These are phyloP conservation scores for Solanum hybrid DNA, from an alignment of 305 asterid species.

Conservation along the genomic window DNA sequence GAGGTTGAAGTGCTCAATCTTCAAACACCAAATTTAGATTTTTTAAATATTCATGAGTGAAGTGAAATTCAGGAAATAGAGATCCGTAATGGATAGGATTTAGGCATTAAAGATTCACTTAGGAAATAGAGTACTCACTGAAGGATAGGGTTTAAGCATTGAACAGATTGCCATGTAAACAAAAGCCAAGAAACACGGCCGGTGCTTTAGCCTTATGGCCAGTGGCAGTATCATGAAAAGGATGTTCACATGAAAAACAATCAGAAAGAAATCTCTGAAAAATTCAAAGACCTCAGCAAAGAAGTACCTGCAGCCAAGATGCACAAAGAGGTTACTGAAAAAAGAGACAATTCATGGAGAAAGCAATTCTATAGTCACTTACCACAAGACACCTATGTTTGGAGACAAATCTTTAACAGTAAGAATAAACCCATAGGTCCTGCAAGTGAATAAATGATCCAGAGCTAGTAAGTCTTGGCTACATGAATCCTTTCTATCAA, in stretches of 20 bases:
- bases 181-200: constrained; percentile 90
- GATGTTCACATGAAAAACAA: constrained; percentile 86
- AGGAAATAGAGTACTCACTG: constrained; percentile 51
- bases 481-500: neutral
- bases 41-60: neutral
- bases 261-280: constrained; percentile 82
- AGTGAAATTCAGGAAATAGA: neutral
- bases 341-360: neutral
- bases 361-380: constrained; percentile 11
- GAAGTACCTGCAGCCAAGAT: constrained; percentile 72
- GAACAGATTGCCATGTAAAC: constrained; percentile 78
- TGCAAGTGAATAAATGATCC: constrained; percentile 25
- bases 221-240: constrained; percentile 83
- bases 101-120: neutral
- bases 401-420: constrained; percentile 84
- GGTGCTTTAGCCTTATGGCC: constrained; percentile 74
- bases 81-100: neutral
- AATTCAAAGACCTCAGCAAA: constrained; percentile 96
- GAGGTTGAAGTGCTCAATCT: neutral
- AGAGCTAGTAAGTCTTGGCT: neutral
- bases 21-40: neutral
- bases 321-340: constrained; percentile 10
- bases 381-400: constrained; percentile 85
- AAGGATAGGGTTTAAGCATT: constrained; percentile 92
- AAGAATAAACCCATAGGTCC: constrained; percentile 90